These are phyloP conservation scores for Carex myosuroides DNA, from an alignment of 176 grass and related monocot genomes.

Conservation along the genomic window DNA sequence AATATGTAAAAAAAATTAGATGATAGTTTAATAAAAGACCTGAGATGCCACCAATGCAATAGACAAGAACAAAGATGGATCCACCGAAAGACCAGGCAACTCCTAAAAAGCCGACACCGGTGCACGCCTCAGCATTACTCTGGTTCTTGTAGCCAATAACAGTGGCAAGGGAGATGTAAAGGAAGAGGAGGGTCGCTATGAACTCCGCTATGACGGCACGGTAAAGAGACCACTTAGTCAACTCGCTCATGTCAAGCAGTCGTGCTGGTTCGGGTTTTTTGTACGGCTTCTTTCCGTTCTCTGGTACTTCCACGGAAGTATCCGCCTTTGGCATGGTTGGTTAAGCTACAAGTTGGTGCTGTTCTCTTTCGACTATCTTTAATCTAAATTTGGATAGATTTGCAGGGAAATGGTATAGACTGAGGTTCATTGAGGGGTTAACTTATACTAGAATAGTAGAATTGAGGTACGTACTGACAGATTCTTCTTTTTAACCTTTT, in stretches of 20 bases:
- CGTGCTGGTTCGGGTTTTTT: constrained; percentile 34
- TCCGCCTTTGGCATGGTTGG: constrained; percentile 33
- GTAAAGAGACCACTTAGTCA: constrained; percentile 65
- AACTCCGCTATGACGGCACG: constrained; percentile 77
- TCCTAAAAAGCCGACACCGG: constrained; percentile 65
- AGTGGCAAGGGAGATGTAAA: constrained; percentile 77
- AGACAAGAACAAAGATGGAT: constrained; percentile 84
- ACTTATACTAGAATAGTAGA: not conserved
- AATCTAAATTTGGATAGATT: not conserved
- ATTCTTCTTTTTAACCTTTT: not conserved
- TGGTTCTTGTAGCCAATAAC: constrained; percentile 79
- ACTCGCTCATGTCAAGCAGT: constrained; percentile 50
- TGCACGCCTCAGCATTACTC: constrained; percentile 8
- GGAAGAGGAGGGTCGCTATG: constrained; percentile 71
- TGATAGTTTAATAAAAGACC: constrained; percentile 17
- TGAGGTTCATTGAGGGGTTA: not conserved
- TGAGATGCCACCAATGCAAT: constrained; percentile 68
- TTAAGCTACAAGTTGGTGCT: not conserved
- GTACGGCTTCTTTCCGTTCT: constrained; percentile 39
- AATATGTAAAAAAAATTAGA: not conserved
- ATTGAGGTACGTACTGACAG: not conserved
- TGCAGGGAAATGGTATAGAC: not conserved
- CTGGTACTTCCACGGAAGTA: not conserved
- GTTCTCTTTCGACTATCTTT: not conserved
- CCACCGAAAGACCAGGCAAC: constrained; percentile 82